phyloP scores from a whole-genome alignment of 306 rosid species.

The Malus orientalis region DNA sequence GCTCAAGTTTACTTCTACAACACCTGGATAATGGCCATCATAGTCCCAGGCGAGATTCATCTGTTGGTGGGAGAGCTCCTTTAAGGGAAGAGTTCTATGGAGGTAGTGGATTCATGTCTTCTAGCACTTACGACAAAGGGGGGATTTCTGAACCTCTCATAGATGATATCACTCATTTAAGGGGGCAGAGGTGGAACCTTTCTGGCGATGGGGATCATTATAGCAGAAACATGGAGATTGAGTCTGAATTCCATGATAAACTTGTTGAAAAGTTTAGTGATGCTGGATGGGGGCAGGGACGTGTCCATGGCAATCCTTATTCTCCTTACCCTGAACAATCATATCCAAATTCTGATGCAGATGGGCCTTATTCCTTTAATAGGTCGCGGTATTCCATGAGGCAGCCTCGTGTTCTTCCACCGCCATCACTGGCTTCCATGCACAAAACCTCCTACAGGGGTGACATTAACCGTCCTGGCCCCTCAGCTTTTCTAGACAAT shows the following conservation, averaged over 20 bases:
- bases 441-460: constrained; percentile 46
- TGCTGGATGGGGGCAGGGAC: constrained; percentile 58
- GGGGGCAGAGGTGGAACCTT: constrained; percentile 70
- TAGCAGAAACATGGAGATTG: constrained; percentile 51
- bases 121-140: constrained; percentile 48
- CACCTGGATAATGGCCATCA: constrained; percentile 52
- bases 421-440: constrained; percentile 58
- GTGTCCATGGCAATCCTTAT: constrained; percentile 42
- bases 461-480: constrained; percentile 41
- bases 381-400: constrained; percentile 71
- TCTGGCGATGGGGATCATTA: constrained; percentile 58
- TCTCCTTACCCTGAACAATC: constrained; percentile 53
- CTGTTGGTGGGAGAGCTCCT: constrained; percentile 51
- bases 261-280: constrained; percentile 63
- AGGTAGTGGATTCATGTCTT: constrained; percentile 47
- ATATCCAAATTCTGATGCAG: constrained; percentile 58
- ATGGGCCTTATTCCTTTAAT: constrained; percentile 60
- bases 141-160: constrained; percentile 47
- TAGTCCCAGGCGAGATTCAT: constrained; percentile 45
- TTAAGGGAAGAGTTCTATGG: constrained; percentile 61
- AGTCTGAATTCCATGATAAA: constrained; percentile 61
- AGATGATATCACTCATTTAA: constrained; percentile 49
- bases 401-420: constrained; percentile 97
- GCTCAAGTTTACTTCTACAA: constrained; percentile 43
- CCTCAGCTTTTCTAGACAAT: constrained; percentile 53